Base-by-base conservation (phyloP, 345 rosid species). In the Acer saccharum region DNA sequence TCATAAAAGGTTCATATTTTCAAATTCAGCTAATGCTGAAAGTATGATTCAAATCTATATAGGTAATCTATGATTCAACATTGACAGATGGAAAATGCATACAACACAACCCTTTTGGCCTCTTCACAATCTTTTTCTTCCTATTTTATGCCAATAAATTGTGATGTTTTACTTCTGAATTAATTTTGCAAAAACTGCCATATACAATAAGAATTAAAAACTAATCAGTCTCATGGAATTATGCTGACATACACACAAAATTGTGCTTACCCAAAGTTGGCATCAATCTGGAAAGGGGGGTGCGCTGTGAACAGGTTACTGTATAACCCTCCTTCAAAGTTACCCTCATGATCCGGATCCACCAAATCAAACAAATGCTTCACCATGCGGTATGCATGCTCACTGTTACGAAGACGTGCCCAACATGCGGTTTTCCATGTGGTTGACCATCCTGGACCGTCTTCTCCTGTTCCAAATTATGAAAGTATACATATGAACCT, bases 371-470 rank as follows among this genome's bases (percentile, higher is more conserved):
- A 84, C 78, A 93, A 85, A 83, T 87, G 97, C 74, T 92, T 91
- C 78, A 97, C 86, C 95, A 97, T 82, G 43, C 82, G 74, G 82
- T 93, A 94, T 0, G 98, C 97, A 9, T 85, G 91, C 74, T 89
- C 97, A 57, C 90, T 89, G 71, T 89, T 87, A 74, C 79, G 92
- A 74, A 97, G 92, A 32, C 86, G 93, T 41, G 99, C 98, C 99
- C 98, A 97, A 14, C 91, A 76, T 43, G 95, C 89, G 12, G 83
- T 88, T 86, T 96, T 96, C 99, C 99, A 94, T 23, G 86, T 77
- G 74, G 93, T 92, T 68, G 98, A 96, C 99, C 99, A 96, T 44
- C 98, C 98, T 55, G 99, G 99, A 75, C 99, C 99, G 7, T 90
- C 94, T 85, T 87, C 98, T 73, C 99, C 99, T 94, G 89, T 72